These are phyloP conservation scores for Hura crepitans DNA, from an alignment of 441 rosid genomes.

Conservation along the genomic window DNA sequence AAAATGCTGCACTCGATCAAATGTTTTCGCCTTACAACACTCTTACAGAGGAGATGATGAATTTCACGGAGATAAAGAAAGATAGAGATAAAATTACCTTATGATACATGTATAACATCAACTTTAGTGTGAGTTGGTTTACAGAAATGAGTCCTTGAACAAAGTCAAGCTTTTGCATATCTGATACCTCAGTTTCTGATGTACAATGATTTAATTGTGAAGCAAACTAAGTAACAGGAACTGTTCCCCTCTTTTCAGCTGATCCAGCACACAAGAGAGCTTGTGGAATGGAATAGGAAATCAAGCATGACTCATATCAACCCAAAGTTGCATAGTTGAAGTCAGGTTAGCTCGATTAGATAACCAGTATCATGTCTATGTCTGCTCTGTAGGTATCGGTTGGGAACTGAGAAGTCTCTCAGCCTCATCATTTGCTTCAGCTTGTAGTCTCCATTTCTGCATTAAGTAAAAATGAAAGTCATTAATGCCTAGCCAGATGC, in stretches of 20 bases:
- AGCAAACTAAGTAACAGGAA: not conserved
- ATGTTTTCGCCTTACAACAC: not conserved
- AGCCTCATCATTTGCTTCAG: constrained; percentile 94
- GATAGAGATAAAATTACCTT: not conserved
- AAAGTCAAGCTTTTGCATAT: not conserved
- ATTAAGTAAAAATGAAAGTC: not conserved
- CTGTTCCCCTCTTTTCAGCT: not conserved
- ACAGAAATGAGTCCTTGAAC: not conserved
- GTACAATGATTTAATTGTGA: not conserved
- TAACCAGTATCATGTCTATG: constrained; percentile 19
- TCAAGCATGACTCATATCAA: not conserved
- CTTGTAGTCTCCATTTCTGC: constrained; percentile 88
- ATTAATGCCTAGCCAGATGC: not conserved
- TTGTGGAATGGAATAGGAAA: not conserved
- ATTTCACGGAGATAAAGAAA: not conserved
- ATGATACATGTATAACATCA: not conserved
- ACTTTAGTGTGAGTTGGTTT: not conserved
- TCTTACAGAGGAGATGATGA: not conserved
- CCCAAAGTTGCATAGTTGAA: constrained; percentile 2
- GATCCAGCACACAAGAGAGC: not conserved
- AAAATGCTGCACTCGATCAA: not conserved
- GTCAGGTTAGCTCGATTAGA: constrained; percentile 1
- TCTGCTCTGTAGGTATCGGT: constrained; percentile 36
- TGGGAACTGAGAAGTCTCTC: constrained; percentile 81
- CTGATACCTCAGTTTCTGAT: constrained; percentile 5